Percentiles rank a stretch among this genome's conserved stretches.
Conservation (phyloP, 2,329 filamentous ascomycete genomes). For the Pseudofabraea citricarpa region DNA sequence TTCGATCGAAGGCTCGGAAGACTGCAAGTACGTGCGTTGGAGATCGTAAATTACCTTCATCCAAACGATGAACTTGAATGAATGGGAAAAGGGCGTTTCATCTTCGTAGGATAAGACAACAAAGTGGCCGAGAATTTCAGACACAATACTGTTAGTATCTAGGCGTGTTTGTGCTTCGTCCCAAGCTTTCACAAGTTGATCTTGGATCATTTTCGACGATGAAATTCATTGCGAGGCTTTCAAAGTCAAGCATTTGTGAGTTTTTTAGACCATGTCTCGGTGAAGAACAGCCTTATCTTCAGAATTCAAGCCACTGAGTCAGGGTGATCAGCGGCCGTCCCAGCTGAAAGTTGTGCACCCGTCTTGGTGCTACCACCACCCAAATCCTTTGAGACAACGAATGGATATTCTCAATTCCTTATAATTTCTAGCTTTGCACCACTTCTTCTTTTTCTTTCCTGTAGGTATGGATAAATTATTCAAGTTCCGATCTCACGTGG, state of each 20-base stretch:
- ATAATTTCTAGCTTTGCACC: no score
- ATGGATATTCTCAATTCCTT: no score
- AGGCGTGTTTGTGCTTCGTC: neutral
- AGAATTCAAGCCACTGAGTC: no score
- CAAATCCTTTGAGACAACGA: no score
- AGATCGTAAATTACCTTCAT: slow-evolving; percentile 1
- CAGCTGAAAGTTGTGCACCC: no score
- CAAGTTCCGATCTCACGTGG: no score
- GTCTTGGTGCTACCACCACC: no score
- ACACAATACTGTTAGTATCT: neutral
- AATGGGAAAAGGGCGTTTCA: neutral
- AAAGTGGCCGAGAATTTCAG: slow-evolving; percentile 1
- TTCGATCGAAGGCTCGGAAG: neutral
- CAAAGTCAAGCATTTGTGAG: neutral
- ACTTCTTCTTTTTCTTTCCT: no score
- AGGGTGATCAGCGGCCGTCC: no score
- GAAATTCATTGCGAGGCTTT: neutral
- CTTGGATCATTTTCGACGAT: neutral
- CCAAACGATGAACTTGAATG: neutral
- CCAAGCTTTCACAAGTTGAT: neutral
- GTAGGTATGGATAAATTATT: no score
- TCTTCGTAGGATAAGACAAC: neutral
- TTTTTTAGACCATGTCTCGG: neutral
- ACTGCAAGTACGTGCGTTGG: neutral
- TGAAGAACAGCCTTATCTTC: no score